Percentiles rank a stretch among this genome's conserved stretches.
Conservation (phyloP, 2,329 filamentous ascomycete genomes). For the Apiospora malaysiana region DNA sequence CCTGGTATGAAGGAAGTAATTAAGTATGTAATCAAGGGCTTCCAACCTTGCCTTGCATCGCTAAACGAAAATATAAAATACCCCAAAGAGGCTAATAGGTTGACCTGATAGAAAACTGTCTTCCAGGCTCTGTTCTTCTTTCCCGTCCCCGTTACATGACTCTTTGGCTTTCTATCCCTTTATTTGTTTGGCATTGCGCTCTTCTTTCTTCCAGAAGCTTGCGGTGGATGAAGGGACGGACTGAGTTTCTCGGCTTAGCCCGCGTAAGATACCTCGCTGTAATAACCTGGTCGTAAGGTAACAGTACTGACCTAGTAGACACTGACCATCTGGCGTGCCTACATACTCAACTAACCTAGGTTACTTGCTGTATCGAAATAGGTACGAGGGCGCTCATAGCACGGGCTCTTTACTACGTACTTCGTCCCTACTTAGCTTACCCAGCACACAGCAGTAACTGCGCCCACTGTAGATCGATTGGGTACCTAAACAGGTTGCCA, state of each 20-base stretch:
- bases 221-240: not conserved
- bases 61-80: not conserved
- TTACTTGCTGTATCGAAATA: too few species aligned
- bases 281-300: too few species aligned
- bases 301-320: too few species aligned
- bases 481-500: too few species aligned
- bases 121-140: not conserved
- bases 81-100: not conserved
- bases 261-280: not conserved
- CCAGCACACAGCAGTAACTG: too few species aligned
- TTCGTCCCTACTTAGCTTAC: not conserved
- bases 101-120: too few species aligned
- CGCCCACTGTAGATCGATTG: not conserved
- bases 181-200: not conserved
- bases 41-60: conserved; percentile 1
- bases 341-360: too few species aligned
- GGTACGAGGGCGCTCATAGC: too few species aligned
- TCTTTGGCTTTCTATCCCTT: not conserved
- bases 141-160: not conserved
- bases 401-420: not conserved
- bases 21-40: conserved; percentile 6
- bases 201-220: not conserved
- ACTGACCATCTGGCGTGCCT: too few species aligned
- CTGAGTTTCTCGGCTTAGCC: conserved; percentile 14
- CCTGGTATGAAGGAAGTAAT: too few species aligned